Percentiles rank a stretch among this genome's conserved stretches.
These are phyloP conservation scores for Hyphodiscus sp. DNA, from an alignment of 2,329 filamentous ascomycete genomes.

Conservation along the genomic window DNA sequence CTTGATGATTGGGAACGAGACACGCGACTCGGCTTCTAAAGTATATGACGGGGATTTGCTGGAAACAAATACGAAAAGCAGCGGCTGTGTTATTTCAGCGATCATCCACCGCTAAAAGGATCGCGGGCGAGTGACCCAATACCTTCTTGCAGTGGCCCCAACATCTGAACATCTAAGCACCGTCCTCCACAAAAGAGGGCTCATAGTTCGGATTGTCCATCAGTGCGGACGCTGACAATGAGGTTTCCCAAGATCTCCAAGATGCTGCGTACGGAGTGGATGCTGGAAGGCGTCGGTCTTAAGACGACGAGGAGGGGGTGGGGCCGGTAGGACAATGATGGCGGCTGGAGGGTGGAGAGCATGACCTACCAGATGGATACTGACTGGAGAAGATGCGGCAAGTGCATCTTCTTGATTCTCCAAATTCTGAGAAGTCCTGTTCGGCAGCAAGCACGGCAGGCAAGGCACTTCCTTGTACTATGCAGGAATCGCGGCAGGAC, in stretches of 20 bases:
- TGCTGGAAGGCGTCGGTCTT: background rate
- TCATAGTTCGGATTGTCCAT: background rate
- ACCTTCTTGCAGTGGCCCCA: background rate
- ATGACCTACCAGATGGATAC: background rate
- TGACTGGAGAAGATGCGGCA: background rate
- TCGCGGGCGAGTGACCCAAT: background rate
- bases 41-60: conserved; percentile 12
- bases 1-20: conserved; percentile 15
- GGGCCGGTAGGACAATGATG: background rate
- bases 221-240: background rate
- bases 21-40: conserved; percentile 17
- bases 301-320: background rate
- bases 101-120: background rate
- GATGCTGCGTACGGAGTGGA: background rate
- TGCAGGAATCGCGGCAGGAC: background rate
- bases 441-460: too few species aligned
- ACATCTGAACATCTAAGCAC: background rate
- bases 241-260: background rate
- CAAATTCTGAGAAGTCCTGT: background rate
- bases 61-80: conserved; percentile 6
- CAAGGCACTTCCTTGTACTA: background rate
- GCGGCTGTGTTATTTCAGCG: conserved; percentile 2
- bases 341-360: background rate
- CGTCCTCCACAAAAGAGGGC: background rate
- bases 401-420: background rate